These are phyloP conservation scores for Kwoniella sp. DNA, from an alignment of 768 basidiomycete species.

Conservation along the genomic window DNA sequence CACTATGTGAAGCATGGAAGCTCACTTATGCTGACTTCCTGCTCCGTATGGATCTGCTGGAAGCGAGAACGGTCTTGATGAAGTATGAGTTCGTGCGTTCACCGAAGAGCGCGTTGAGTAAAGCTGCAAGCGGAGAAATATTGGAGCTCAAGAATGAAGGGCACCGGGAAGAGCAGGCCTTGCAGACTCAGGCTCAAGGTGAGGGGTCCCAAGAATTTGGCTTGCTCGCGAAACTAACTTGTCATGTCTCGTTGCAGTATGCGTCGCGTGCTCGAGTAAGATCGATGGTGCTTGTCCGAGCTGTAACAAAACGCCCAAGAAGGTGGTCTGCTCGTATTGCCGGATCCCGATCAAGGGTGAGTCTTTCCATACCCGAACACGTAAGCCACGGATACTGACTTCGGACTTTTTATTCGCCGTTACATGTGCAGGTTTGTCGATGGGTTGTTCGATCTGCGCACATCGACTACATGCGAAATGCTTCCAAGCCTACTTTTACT, in stretches of 20 bases:
- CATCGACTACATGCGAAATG: constrained; percentile 43
- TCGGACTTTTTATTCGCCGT: not conserved
- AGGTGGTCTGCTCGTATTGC: constrained; percentile 45
- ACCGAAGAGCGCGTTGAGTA: not conserved
- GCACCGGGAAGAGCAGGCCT: not conserved
- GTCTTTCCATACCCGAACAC: constrained; percentile 3
- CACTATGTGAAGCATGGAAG: constrained; percentile 38
- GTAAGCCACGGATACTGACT: not conserved
- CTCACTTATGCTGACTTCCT: constrained; percentile 51
- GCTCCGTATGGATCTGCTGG: constrained; percentile 39
- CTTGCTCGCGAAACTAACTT: not conserved
- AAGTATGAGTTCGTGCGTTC: constrained; percentile 25
- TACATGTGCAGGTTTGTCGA: constrained; percentile 35
- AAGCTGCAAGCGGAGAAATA: constrained; percentile 17
- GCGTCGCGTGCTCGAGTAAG: constrained; percentile 25
- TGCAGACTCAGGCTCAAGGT: constrained; percentile 21
- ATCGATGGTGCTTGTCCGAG: constrained; percentile 28
- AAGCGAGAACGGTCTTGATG: constrained; percentile 30
- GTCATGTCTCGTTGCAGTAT: constrained; percentile 11
- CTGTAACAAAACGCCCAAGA: constrained; percentile 27
- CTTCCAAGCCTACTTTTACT: constrained; percentile 25
- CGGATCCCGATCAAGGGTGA: constrained; percentile 53
- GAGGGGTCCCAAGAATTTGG: no score
- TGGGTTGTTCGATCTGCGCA: constrained; percentile 36
- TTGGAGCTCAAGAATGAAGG: constrained; percentile 2